Base-by-base conservation (phyloP, 2,329 filamentous ascomycete species). In the Aspergillus quadricinctus region DNA sequence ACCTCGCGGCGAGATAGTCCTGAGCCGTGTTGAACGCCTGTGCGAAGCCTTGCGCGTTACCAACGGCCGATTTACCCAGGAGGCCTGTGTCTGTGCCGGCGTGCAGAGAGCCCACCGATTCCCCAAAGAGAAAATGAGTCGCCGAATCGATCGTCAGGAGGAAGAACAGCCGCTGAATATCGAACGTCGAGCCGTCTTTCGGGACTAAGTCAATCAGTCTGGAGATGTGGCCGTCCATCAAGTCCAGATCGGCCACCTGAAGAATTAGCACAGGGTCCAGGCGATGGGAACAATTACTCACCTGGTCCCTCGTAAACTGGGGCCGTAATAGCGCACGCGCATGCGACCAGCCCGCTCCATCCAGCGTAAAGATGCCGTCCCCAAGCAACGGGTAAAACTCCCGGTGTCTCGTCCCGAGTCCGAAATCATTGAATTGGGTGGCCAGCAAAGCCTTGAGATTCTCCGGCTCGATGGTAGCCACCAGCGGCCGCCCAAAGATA, bases 401-500 rank as follows among this genome's bases (percentile, higher is more conserved):
- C 25, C 90, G 88, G 29, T 95, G 77, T 62, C 93, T 75, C 57
- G 86, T 78, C 5, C 92, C 91, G 70, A 96, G 91, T 61, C 89
- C 88, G 64, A 87, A 96, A 65, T 94, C 89, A 49, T 76, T 75
- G 70, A 96, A 96, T 67, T 96, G 89, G 0, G 88, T 89, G 0
- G 91, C 89, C 8, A 96, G 78, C 25, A 96, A 80, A 8, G 91
- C 89, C 72, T 96, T 95, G 76, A 96, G 84, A 69, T 96, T 96
- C 55, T 75, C 69, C 4, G 75, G 74, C 7, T 77, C 75, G 21
- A 65, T 66, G 1, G 74, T 76, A 3, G 64, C 57, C 3, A 71
- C 45, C 8, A 69, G 25, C 5, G 46, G 50, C 14, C 56, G 56
- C 5, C 62, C 57, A 5, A 72, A 52, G 2, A 68, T 54, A 2